Percentiles rank a stretch among this genome's conserved stretches.
These are phyloP conservation scores for Pythium inflatum DNA, from an alignment of 352 stramenopile genomes.

Conservation along the genomic window DNA sequence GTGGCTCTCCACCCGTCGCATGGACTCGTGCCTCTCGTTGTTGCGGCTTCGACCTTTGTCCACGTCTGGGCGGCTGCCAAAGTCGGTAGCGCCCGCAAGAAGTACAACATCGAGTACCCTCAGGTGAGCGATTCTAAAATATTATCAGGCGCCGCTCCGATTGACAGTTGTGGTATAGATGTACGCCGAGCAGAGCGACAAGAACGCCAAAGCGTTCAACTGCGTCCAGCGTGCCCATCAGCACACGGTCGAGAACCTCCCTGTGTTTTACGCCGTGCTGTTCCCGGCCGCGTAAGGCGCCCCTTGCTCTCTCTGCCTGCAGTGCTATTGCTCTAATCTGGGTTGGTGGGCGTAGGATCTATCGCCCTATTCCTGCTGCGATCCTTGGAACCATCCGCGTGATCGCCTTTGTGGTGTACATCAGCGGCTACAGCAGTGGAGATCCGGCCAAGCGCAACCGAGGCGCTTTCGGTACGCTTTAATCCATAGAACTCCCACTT, in stretches of 20 bases:
- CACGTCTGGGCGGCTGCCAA: slow-evolving; percentile 59
- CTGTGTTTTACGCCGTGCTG: slow-evolving; percentile 58
- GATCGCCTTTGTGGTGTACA: slow-evolving; percentile 65
- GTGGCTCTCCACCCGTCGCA: too few relatives aligned
- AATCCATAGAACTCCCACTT: too few relatives aligned
- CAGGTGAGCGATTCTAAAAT: too few relatives aligned
- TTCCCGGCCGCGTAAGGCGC: slow-evolving; percentile 63
- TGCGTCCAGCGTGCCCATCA: slow-evolving; percentile 92
- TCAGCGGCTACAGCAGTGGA: slow-evolving; percentile 61
- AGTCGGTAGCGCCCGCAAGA: slow-evolving; percentile 65
- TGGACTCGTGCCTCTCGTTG: slow-evolving; percentile 67
- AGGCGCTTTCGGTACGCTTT: slow-evolving; percentile 62
- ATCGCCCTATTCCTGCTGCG: slow-evolving; percentile 56
- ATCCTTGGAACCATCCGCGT: slow-evolving; percentile 61
- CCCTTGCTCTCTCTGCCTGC: too few relatives aligned
- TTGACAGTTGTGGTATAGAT: slow-evolving; percentile 44
- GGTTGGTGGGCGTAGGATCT: slow-evolving; percentile 45
- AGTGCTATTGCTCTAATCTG: too few relatives aligned
- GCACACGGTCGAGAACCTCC: slow-evolving; percentile 89
- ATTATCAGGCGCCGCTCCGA: neutral
- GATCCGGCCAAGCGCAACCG: slow-evolving; percentile 62
- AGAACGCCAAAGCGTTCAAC: slow-evolving; percentile 90
- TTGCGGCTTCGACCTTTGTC: slow-evolving; percentile 58
- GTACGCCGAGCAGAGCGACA: slow-evolving; percentile 87
- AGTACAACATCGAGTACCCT: slow-evolving; percentile 62